These are phyloP conservation scores for Botryosphaeria dothidea DNA, from an alignment of 2,329 filamentous ascomycete species.

Conservation along the genomic window DNA sequence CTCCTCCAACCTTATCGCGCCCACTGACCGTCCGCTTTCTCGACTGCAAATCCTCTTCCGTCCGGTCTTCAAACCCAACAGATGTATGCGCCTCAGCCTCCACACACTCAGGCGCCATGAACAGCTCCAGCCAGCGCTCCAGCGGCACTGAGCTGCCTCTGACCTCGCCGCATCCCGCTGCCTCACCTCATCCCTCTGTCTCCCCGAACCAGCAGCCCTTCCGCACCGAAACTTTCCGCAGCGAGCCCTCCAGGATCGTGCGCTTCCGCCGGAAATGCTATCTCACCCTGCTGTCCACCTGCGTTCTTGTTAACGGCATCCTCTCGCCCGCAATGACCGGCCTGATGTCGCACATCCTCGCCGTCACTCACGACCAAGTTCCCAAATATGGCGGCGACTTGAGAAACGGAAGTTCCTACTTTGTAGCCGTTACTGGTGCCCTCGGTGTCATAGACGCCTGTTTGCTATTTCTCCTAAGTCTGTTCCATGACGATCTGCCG, in stretches of 20 bases:
- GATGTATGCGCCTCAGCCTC: neutral
- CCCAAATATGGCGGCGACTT: neutral
- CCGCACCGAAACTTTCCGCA: neutral
- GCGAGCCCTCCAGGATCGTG: neutral
- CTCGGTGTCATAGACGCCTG: neutral
- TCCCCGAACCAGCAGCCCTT: neutral
- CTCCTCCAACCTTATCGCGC: neutral
- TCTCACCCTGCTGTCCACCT: neutral
- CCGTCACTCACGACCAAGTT: constrained; percentile 5
- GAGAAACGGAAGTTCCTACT: neutral
- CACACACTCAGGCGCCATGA: neutral
- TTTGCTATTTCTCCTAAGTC: neutral
- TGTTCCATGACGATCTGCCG: neutral
- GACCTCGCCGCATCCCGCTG: neutral
- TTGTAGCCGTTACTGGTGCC: neutral
- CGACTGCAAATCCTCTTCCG: neutral
- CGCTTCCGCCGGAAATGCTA: constrained; percentile 3
- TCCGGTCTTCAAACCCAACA: neutral
- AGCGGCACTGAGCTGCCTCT: constrained; percentile 3
- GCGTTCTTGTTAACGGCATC: constrained; percentile 1
- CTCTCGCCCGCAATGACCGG: constrained; percentile 9
- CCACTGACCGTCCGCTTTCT: neutral
- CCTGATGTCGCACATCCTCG: constrained; percentile 3
- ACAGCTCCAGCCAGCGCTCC: neutral
- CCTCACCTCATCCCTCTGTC: neutral